These are phyloP conservation scores for Thraustochytrium sp. DNA, from an alignment of 352 stramenopile species.

Conservation along the genomic window DNA sequence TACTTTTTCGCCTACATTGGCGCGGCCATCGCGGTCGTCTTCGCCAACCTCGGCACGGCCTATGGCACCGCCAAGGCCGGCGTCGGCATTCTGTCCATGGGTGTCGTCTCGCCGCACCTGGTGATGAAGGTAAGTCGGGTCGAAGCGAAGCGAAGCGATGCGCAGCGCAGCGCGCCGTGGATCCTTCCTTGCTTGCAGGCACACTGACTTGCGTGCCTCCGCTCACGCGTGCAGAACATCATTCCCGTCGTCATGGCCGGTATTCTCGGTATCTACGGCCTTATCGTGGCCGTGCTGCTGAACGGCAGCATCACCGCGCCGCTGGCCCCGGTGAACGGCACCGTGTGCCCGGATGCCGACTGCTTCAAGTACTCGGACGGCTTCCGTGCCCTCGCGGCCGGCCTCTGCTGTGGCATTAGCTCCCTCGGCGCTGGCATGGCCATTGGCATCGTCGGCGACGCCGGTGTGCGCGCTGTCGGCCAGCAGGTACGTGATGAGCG, in stretches of 20 bases:
- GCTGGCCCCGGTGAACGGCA: not conserved
- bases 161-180: not conserved
- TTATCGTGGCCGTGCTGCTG: constrained; percentile 77
- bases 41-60: constrained; percentile 84
- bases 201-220: too few relatives aligned
- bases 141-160: not conserved
- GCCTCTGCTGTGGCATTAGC: constrained; percentile 68
- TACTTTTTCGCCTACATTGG: constrained; percentile 46
- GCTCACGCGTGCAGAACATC: too few relatives aligned
- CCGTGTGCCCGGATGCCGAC: not conserved
- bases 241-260: constrained; percentile 97
- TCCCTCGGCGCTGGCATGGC: constrained; percentile 72
- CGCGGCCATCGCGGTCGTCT: constrained; percentile 31
- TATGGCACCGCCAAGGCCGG: constrained; percentile 96
- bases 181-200: not conserved
- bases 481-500: constrained; percentile 60
- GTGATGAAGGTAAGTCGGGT: constrained; percentile 70
- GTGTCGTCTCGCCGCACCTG: constrained; percentile 87
- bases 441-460: constrained; percentile 78
- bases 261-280: constrained; percentile 80
- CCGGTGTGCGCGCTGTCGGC: constrained; percentile 67
- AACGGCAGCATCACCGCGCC: constrained; percentile 42
- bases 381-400: constrained; percentile 71
- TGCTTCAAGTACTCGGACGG: constrained; percentile 61
- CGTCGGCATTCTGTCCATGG: constrained; percentile 90